A percentile compares a stretch with the other conserved stretches of the same genome.
phyloP scores from a whole-genome alignment of 176 grass and related monocot species.

The Carex pumila region DNA sequence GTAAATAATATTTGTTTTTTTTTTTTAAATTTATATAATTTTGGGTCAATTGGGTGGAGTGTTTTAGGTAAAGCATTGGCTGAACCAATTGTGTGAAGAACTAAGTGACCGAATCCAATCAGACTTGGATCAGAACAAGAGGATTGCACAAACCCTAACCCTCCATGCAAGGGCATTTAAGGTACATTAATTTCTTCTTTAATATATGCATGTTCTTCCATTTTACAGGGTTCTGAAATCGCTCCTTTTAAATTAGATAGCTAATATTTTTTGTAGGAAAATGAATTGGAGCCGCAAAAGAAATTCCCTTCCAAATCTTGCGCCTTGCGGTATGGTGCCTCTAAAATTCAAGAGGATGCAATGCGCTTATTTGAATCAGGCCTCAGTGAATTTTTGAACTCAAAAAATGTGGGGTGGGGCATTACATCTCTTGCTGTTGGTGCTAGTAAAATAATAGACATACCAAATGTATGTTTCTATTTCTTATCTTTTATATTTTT shows the following conservation, averaged over 20 bases:
- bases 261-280: constrained; percentile 27
- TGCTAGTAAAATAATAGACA: constrained; percentile 90
- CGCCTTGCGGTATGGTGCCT: constrained; percentile 74
- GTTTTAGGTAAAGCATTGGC: constrained; percentile 68
- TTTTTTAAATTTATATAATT: not conserved
- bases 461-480: constrained; percentile 50
- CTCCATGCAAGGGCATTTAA: constrained; percentile 73
- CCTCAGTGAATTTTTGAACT: constrained; percentile 77
- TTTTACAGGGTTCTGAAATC: not conserved
- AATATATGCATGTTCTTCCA: not conserved
- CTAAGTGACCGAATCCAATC: constrained; percentile 76
- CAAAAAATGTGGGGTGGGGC: constrained; percentile 62
- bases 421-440: constrained; percentile 83
- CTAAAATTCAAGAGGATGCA: constrained; percentile 92
- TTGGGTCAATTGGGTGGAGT: not conserved
- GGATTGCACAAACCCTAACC: constrained; percentile 69
- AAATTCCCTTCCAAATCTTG: constrained; percentile 98
- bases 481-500: not conserved
- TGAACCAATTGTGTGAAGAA: constrained; percentile 91
- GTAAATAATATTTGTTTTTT: not conserved
- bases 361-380: constrained; percentile 74
- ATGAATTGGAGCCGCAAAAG: constrained; percentile 35
- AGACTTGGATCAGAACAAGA: constrained; percentile 84
- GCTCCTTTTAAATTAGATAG: not conserved
- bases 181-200: constrained; percentile 22